Base-by-base conservation (phyloP, 306 rosid species). In the Dalbergia cochinchinensis region DNA sequence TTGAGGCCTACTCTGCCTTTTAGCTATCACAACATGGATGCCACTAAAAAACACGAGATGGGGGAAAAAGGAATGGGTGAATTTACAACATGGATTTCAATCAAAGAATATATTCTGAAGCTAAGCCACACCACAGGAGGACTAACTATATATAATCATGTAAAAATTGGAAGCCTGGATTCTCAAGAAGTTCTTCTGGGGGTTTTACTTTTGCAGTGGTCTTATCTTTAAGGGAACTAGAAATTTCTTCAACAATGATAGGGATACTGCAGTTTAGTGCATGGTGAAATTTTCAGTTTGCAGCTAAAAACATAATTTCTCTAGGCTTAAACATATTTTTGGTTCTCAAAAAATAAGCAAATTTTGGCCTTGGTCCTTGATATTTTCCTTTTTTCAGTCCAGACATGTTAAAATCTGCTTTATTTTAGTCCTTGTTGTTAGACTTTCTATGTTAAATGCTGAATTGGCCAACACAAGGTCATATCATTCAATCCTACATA, bases 141-240 rank as follows among this genome's bases (percentile, higher is more conserved):
- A 70, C 65, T 73, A 84, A 20, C 4, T 53, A 79, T 79, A 91
- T 53, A 79, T 79, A 91, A 34, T 94, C 97, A 83, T 80, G 91
- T 77, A 93, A 90, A 88, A 95, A 95, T 82, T 91, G 91, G 91
- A 95, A 95, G 83, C 81, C 77, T 45, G 96, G 67, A 84, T 86
- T 76, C 83, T 87, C 83, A 44, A 90, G 85, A 66, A 95, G 92
- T 83, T 89, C 91, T 15, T 70, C 84, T 10, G 99, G 99, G 76
- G 86, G 87, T 82, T 84, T 83, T 67, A 93, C 80, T 67, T 83
- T 93, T 13, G 89, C 58, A 82, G 60, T 60, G 54, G 66, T 77
- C 87, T 91, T 88, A 41, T 86, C 94, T 71, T 72, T 55, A 31
- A 85, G 60, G 69, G 92, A 63, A 87, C 63, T 62, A 54, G 90